Evolutionary conservation across 768 basidiomycete species (phyloP).

Genomic region (Pisolithus tinctorius): DNA sequence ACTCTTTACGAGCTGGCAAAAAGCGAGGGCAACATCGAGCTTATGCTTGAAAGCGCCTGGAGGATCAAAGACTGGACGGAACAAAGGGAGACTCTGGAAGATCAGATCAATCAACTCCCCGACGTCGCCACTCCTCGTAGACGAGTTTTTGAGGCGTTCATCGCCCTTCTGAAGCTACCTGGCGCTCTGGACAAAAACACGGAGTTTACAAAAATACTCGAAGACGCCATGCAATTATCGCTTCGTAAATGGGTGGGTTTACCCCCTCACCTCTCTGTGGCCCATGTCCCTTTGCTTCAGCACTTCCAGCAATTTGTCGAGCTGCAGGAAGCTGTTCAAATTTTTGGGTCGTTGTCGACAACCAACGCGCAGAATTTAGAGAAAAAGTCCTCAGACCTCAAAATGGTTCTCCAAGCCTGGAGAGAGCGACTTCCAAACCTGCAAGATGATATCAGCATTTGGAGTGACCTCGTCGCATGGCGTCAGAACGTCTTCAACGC

Average conservation of each 20-base stretch:
- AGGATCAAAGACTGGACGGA: conserved; percentile 88
- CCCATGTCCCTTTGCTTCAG: conserved; percentile 90
- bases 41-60: conserved; percentile 95
- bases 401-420: conserved; percentile 96
- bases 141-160: conserved; percentile 94
- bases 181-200: conserved; percentile 74
- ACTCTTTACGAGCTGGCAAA: conserved; percentile 85
- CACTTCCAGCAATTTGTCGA: conserved; percentile 99
- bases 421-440: conserved; percentile 92
- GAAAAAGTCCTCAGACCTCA: conserved; percentile 91
- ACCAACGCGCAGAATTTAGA: conserved; percentile 88
- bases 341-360: conserved; percentile 82
- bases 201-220: conserved; percentile 83
- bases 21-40: conserved; percentile 83
- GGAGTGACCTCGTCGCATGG: conserved; percentile 99
- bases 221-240: conserved; percentile 95
- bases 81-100: conserved; percentile 70
- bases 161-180: conserved; percentile 81
- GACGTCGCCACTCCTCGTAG: conserved; percentile 93
- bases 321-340: conserved; percentile 90
- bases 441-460: conserved; percentile 96
- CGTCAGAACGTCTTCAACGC: conserved; percentile 96
- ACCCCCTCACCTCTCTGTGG: conserved; percentile 79
- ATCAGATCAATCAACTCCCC: conserved; percentile 69
- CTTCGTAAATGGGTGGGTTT: conserved; percentile 93